Percentiles rank a stretch among this genome's conserved stretches.
These are phyloP conservation scores for Microsporum audouinii DNA, from an alignment of 2,329 filamentous ascomycete genomes.

Conservation along the genomic window DNA sequence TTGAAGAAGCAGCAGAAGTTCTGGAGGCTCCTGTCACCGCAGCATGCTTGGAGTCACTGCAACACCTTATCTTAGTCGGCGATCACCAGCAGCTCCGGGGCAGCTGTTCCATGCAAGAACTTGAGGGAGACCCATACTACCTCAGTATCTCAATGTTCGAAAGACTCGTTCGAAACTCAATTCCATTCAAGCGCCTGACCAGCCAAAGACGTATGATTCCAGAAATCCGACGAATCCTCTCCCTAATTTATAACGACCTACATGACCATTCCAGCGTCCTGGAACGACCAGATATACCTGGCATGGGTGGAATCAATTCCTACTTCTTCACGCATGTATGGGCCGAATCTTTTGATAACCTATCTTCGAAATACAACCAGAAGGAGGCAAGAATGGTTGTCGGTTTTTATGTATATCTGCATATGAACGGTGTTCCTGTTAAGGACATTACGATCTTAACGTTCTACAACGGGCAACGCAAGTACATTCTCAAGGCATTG, in stretches of 20 bases:
- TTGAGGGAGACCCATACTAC: slow-evolving; percentile 51
- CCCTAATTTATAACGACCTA: slow-evolving; percentile 50
- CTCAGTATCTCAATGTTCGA: slow-evolving; percentile 71
- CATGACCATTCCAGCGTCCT: slow-evolving; percentile 48
- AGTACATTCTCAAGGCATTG: slow-evolving; percentile 44
- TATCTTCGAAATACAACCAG: slow-evolving; percentile 56
- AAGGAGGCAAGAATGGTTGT: slow-evolving; percentile 67
- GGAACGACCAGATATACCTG: slow-evolving; percentile 44
- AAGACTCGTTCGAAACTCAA: slow-evolving; percentile 54
- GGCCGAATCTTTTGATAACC: slow-evolving; percentile 51
- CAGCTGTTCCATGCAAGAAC: slow-evolving; percentile 50
- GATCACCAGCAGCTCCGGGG: slow-evolving; percentile 70
- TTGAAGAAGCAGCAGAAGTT: slow-evolving; percentile 73
- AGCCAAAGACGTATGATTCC: slow-evolving; percentile 64
- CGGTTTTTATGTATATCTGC: slow-evolving; percentile 59
- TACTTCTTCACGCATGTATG: slow-evolving; percentile 56
- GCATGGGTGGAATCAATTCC: slow-evolving; percentile 50
- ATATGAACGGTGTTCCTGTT: slow-evolving; percentile 51
- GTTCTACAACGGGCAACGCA: slow-evolving; percentile 78
- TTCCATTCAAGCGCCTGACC: slow-evolving; percentile 54
- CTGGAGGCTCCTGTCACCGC: slow-evolving; percentile 47
- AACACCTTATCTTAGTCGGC: slow-evolving; percentile 60
- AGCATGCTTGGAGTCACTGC: slow-evolving; percentile 49
- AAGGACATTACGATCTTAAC: slow-evolving; percentile 66
- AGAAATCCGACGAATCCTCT: slow-evolving; percentile 50